Base-by-base conservation (phyloP, 2,329 filamentous ascomycete genomes). In the Hymenotorrendiella dingleyae region DNA sequence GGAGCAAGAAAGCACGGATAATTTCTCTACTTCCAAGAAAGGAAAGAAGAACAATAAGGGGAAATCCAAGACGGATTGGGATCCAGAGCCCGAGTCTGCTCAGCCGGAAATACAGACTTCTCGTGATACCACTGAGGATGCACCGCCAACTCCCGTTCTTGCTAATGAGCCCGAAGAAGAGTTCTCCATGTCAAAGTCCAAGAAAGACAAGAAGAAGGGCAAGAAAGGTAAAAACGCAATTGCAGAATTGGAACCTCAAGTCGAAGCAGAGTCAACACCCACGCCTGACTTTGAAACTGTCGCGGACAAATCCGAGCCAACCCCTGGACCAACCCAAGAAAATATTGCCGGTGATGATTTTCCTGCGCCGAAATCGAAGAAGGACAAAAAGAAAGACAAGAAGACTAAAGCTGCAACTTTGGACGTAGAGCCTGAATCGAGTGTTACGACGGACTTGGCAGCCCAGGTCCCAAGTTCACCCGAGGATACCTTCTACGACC, bases 21-120 rank as follows among this genome's bases (percentile, higher is more conserved):
- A 11, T 8, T 32, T 24, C 24, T 36, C 29, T 9, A 29, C 29
- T 33, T 45, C 48, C 8, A 56, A 58, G 42, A 57, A 57, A 42
- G 46, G 46, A 40, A 65, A 64, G 45, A 63, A 65, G 48, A 51
- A 58, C 40, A 65, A 64, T 42, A 63, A 65, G 48, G 52, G 58
- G 34, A 64, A 56, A 28, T 47, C 43, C 6, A 40, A 36, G 26
- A 43, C 38, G 17, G 35, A 34, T 19, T 46, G 29, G 33, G 53
- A 53, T 5, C 39, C 34, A 2, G 49, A 50, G 34, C 34, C 32
- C 14, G 48, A 47, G 3, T 4, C 20, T 14, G n/a, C 12, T 5
- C 16, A 20, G 8, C 32, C 16, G 23, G 12, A 27, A 42, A 16
- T 8, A 6, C 24, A 39, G 22, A 4, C 17, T 4, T 20, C 16